phyloP scores from a whole-genome alignment of 495 filamentous ascomycete species.

The Elaphomyces granulatus region DNA sequence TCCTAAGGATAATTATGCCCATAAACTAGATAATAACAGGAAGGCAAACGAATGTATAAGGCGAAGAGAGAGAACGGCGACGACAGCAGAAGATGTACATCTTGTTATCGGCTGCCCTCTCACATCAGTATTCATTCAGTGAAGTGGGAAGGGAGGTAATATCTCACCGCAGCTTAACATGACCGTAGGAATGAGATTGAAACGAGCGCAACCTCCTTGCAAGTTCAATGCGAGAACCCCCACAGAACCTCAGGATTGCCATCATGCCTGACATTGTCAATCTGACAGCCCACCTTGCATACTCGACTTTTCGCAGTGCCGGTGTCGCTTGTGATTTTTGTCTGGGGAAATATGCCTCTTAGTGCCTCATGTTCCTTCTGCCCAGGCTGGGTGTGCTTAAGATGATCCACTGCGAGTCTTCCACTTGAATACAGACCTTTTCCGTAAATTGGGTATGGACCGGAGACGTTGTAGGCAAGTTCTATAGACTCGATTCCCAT shows the following conservation, averaged over 20 bases:
- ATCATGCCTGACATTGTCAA: neutral
- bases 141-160: no score
- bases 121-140: no score
- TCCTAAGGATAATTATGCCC: no score
- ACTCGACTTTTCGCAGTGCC: neutral
- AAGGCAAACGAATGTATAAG: no score
- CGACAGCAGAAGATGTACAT: no score
- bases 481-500: conserved; percentile 66
- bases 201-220: no score
- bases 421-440: neutral
- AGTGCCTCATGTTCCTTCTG: neutral
- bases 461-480: conserved; percentile 45
- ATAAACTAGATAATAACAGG: no score
- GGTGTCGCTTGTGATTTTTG: neutral
- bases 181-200: no score
- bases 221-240: no score
- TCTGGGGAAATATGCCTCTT: neutral
- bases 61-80: no score
- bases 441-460: neutral
- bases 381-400: neutral
- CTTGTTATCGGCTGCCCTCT: no score
- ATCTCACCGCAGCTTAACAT: no score
- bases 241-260: conserved; percentile 2
- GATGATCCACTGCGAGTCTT: neutral
- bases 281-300: conserved; percentile 3